Conservation (phyloP, 192 early-diverging fungal species). For the Coemansia asiatica region DNA sequence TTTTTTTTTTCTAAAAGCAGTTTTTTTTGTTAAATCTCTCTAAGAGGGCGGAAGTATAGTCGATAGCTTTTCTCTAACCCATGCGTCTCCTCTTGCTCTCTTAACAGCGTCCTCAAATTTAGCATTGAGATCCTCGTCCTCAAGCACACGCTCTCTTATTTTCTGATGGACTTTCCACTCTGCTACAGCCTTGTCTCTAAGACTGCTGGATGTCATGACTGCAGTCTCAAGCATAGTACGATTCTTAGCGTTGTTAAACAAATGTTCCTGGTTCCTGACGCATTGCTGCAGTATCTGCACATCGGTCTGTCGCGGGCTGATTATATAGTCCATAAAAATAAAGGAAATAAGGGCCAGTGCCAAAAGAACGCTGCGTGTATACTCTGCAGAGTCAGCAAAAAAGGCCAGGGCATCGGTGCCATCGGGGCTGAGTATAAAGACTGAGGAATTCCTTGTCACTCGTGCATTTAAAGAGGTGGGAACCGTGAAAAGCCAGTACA, state of each 20-base stretch:
- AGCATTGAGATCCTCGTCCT: conserved; percentile 20
- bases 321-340: conserved; percentile 33
- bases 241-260: conserved; percentile 30
- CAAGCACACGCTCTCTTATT: conserved; percentile 21
- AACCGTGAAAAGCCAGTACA: conserved; percentile 40
- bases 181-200: conserved; percentile 30
- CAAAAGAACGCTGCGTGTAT: conserved; percentile 34
- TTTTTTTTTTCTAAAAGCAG: not conserved
- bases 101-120: conserved; percentile 23
- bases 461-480: conserved; percentile 23
- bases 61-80: conserved; percentile 24
- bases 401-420: conserved; percentile 21
- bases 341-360: conserved; percentile 20
- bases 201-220: conserved; percentile 22
- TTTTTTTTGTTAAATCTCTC: not conserved
- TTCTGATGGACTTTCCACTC: conserved; percentile 32
- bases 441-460: not conserved
- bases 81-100: conserved; percentile 36
- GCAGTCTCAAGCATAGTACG: conserved; percentile 35
- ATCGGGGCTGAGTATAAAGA: conserved; percentile 33
- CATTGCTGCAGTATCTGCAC: conserved; percentile 40
- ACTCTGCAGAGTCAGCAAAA: conserved; percentile 35
- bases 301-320: conserved; percentile 44
- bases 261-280: conserved; percentile 16
- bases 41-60: conserved; percentile 1